Percentiles rank a stretch among this genome's conserved stretches.
Conservation (phyloP, 768 basidiomycete species). For the Panaeolus cyanescens region DNA sequence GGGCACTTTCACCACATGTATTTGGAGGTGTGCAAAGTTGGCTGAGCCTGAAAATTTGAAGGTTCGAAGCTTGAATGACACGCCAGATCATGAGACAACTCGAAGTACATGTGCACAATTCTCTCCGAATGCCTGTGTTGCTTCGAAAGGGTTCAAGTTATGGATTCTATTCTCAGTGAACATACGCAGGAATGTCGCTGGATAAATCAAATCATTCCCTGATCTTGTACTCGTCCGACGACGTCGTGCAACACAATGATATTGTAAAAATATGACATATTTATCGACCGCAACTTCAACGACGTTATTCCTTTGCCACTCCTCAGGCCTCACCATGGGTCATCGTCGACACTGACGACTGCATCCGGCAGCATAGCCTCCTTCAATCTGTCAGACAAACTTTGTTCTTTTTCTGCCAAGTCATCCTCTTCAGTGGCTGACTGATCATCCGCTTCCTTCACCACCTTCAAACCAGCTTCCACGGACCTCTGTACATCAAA, state of each 20-base stretch:
- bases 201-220: too few species aligned
- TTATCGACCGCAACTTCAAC: background rate
- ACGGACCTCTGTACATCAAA: conserved; percentile 27
- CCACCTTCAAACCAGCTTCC: background rate
- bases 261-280: background rate
- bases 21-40: background rate
- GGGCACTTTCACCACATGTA: background rate
- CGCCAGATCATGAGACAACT: too few species aligned
- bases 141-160: too few species aligned
- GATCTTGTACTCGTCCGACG: too few species aligned
- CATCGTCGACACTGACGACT: background rate
- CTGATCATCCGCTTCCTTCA: background rate
- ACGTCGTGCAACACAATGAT: background rate
- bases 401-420: background rate
- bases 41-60: background rate
- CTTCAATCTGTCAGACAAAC: background rate
- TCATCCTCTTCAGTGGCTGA: background rate
- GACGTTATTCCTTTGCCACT: background rate
- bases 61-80: background rate
- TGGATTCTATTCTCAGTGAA: too few species aligned
- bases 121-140: too few species aligned
- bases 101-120: too few species aligned
- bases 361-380: background rate
- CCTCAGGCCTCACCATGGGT: background rate
- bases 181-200: too few species aligned